phyloP scores from a whole-genome alignment of 23 red algal species.

The Cyanidiococcus yangmingshanensis region DNA sequence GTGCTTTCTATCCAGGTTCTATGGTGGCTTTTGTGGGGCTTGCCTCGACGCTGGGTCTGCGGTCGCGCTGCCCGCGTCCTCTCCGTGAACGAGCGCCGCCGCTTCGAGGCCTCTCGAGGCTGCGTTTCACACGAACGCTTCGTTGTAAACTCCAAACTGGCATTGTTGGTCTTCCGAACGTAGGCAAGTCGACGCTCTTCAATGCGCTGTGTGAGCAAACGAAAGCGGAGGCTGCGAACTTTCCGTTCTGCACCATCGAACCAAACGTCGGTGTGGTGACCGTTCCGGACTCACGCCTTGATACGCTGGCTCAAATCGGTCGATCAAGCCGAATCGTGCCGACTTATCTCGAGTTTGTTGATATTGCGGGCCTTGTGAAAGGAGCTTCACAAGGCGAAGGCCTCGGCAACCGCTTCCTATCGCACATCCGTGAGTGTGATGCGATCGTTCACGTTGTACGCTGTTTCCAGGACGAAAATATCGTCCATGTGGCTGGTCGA shows the following conservation, averaged over 20 bases:
- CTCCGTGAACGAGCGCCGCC: too few species aligned
- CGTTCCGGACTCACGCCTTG: conserved; percentile 79
- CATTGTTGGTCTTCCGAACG: conserved; percentile 81
- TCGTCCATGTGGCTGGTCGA: conserved; percentile 79
- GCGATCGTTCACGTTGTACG: conserved; percentile 95
- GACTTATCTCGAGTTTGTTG: conserved; percentile 80
- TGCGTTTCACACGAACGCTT: not conserved
- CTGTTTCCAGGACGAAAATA: conserved; percentile 87
- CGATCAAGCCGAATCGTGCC: conserved; percentile 55
- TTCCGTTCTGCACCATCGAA: conserved; percentile 97
- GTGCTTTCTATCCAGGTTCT: too few species aligned
- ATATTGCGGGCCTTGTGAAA: conserved; percentile 86
- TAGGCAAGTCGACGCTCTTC: conserved; percentile 84
- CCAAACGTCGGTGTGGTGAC: conserved; percentile 89
- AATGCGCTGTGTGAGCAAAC: conserved; percentile 86
- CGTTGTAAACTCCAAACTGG: conserved; percentile 74
- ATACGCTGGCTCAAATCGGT: conserved; percentile 41
- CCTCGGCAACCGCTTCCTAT: conserved; percentile 91
- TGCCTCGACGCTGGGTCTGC: too few species aligned
- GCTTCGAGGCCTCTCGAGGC: too few species aligned
- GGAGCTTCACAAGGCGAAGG: conserved; percentile 92
- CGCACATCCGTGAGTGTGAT: conserved; percentile 92
- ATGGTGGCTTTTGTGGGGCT: too few species aligned
- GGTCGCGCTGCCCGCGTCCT: too few species aligned
- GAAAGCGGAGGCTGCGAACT: conserved; percentile 81